Conservation (phyloP, 2,329 filamentous ascomycete genomes). For the Magnaporthiopsis rhizophila region DNA sequence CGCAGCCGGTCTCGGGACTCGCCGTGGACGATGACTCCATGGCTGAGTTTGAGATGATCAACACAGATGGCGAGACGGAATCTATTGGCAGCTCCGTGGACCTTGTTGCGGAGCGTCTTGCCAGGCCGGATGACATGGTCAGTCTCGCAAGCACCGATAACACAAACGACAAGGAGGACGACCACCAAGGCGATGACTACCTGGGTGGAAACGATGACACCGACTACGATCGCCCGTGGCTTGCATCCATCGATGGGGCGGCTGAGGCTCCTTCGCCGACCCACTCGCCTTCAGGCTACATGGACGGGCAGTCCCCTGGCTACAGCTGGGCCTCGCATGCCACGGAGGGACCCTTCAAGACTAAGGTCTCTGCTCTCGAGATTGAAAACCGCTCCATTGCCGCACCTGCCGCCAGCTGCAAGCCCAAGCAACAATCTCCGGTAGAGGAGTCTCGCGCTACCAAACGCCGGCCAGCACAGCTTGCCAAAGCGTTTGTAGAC, state of each 20-base stretch:
- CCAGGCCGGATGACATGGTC: conserved; percentile 19
- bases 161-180: conserved; percentile 36
- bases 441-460: not conserved
- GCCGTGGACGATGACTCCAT: conserved; percentile 49
- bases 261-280: not conserved
- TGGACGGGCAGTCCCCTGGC: no score
- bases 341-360: not conserved
- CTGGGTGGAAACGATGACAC: conserved; percentile 17
- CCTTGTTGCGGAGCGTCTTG: conserved; percentile 12
- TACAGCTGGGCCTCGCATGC: not conserved
- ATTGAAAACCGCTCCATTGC: not conserved
- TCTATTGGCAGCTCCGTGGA: conserved; percentile 28
- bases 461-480: not conserved
- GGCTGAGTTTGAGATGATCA: conserved; percentile 52
- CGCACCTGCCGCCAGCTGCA: not conserved
- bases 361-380: not conserved
- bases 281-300: not conserved
- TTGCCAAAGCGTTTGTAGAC: not conserved
- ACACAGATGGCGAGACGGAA: conserved; percentile 38
- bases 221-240: not conserved
- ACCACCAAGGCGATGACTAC: conserved; percentile 33
- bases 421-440: not conserved
- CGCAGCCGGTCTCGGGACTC: conserved; percentile 46
- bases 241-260: not conserved
- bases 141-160: conserved; percentile 24